Base-by-base conservation (phyloP, 257 asterid genomes). In the Buddleja alternifolia region DNA sequence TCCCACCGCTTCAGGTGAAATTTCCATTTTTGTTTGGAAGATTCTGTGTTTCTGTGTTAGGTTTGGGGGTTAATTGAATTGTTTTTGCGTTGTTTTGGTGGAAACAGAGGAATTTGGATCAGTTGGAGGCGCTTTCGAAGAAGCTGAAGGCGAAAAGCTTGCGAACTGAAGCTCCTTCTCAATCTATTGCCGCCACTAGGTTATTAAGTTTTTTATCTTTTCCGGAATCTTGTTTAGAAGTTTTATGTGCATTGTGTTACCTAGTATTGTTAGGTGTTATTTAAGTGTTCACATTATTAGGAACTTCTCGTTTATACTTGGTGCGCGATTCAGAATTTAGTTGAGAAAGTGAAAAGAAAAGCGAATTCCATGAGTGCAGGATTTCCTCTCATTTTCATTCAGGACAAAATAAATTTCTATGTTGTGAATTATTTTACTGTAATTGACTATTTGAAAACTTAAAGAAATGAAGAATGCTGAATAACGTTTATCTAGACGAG, bases 141-240 rank as follows among this genome's bases (percentile, higher is more conserved):
- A 93, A 93, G 87, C 86, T 93, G 53, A 93, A 89, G 80, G 86
- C 96, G 2, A 93, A 89, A 86, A 84, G 93, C 73, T 77, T 85
- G 59, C 82, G 99, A 70, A 76, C 96, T n/a, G 97, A 93, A 81
- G 92, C 96, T 79, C 96, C 96, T 10, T 84, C 96, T 9, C 97
- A 93, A 57, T 90, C 97, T 74, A 86, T 94, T 70, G 96, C 97
- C 2, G 99, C 99, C 11, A 91, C 99, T 37, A 87, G 99, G 99
- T 87, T 20, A 5, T 29, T 66, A 4, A 45, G 9, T 15, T 23
- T 58, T 53, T 34, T n/a, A n/a, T n/a, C 15, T 55, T 48, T 48
- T 45, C 15, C 23, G 32, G 6, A 20, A 57, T 46, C 16, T 37
- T 19, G 39, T 51, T 42, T 60, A 45, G 51, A 57, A 46, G 46